A percentile compares a stretch with the other conserved stretches of the same genome.
phyloP scores from a whole-genome alignment of 2,329 filamentous ascomycete genomes.

The Penicillium decumbens region DNA sequence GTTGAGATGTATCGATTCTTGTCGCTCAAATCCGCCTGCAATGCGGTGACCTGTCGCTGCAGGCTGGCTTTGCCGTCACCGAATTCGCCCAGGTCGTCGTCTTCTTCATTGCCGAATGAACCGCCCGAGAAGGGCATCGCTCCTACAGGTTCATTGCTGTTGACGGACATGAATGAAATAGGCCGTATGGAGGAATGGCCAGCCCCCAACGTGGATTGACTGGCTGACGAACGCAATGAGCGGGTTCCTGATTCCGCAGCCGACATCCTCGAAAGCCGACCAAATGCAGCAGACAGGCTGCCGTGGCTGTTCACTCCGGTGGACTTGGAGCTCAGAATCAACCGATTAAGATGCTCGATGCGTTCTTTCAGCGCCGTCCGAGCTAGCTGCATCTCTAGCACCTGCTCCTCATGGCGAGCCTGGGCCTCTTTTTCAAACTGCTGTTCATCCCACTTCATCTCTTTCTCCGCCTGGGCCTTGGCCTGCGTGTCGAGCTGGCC shows the following conservation, averaged over 20 bases:
- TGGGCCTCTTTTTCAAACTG: constrained; percentile 78
- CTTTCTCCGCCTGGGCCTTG: constrained; percentile 60
- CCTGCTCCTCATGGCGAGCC: constrained; percentile 88
- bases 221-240: constrained; percentile 65
- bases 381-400: constrained; percentile 96
- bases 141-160: constrained; percentile 39
- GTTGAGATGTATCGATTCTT: constrained; percentile 96
- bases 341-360: constrained; percentile 90
- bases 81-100: constrained; percentile 75
- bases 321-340: constrained; percentile 94
- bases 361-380: constrained; percentile 93
- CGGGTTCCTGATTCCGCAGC: constrained; percentile 41
- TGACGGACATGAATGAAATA: constrained; percentile 61
- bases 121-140: constrained; percentile 29
- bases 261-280: constrained; percentile 61
- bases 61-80: constrained; percentile 81
- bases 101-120: constrained; percentile 42
- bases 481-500: constrained; percentile 78
- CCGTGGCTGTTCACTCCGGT: constrained; percentile 82
- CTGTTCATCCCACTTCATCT: constrained; percentile 61
- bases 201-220: constrained; percentile 54
- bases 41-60: constrained; percentile 77
- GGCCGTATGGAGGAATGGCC: constrained; percentile 58
- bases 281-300: constrained; percentile 60
- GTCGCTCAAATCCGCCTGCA: constrained; percentile 92